Evolutionary conservation across 106 monocot genomes (phyloP), one percentile per base, ranked within the genome.

Genomic region (Acorus gramineus): DNA sequence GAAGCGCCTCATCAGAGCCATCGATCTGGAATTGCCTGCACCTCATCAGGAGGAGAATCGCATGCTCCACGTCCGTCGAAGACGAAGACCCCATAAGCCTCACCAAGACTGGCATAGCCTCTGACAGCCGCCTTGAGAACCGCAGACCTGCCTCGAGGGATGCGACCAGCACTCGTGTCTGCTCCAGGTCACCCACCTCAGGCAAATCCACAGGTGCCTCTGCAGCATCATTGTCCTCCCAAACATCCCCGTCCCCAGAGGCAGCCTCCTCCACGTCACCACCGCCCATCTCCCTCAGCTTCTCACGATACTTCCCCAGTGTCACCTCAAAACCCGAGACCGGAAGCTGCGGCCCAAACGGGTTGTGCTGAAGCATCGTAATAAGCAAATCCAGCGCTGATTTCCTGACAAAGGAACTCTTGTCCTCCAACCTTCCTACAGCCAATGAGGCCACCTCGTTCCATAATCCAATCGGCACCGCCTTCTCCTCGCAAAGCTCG

Each of bases 21-120:
- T 98, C 98, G 67, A 98, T 92, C 53, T 98, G 92, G 69, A 98
- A 98, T 45, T 98, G 98, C 60, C 81, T 85, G 74, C 88, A 92
- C 59, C 98, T 85, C 91, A 98, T 98, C 51, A 98, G 63, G 14
- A 98, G 69, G 57, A 85, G 82, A 14, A 98, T 98, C 2, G 98
- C 76, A 53, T 85, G 77, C 73, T 98, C 98, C 42, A 98, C 98
- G 73, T 98, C 98, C 70, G 81, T 83, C 12, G 69, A 83, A 47
- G 87, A 87, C 66, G 88, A 81, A 43, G 98, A 98, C 62, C 92
- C 98, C 62, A 98, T 55, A 6, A 98, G 71, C 71, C 92, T 91
- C 68, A 89, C 85, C 28, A 89, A 66, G 28, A 74, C 86, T 47
- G 74, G 73, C 87, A 88, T 85, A 52, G 71, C 61, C 43, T 83